Evolutionary conservation across 2,329 filamentous ascomycete genomes (phyloP), one percentile per base, ranked within the genome.

Genomic region (Colletotrichum costaricense): DNA sequence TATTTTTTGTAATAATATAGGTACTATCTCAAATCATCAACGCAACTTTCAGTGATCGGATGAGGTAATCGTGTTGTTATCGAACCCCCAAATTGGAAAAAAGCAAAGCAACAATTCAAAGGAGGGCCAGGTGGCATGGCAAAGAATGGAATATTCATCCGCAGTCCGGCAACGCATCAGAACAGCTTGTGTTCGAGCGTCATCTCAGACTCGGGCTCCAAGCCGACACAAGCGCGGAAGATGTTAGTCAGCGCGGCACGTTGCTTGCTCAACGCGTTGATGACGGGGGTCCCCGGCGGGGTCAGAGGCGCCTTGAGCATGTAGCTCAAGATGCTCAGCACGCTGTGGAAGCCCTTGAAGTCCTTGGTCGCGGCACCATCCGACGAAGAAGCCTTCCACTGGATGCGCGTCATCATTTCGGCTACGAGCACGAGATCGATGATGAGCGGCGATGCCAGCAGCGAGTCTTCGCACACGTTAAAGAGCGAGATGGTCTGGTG

Each of bases 161-260:
- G 49, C 33, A 22, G 19, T n/a, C 24, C 6, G 11, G 7, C 22
- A 16, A 28, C 46, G 42, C 55, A 72, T 84, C 90, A 94, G 82
- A 98, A 95, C 76, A 98, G 90, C 92, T 98, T 99, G 88, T 98
- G 96, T 90, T 99, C 97, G 66, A 98, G 90, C 54, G 95, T 98
- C 97, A 99, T 99, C 83, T 99, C 97, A 71, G 93, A 97, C 90
- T 99, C 97, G 19, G 97, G 97, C 89, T 98, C 94, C 74, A 99
- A 90, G 76, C 97, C 97, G 79, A 99, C 93, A 81, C 96, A 98
- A 76, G 97, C 97, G 80, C 96, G 95, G 92, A 99, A 97, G 86
- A 99, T 98, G 88, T 99, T 99, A 84, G 94, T 97, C 83, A 99
- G 85, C 56, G 95, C 95, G 77, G 92, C 93, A 77, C 97, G 95